phyloP scores from a whole-genome alignment of 1,284 basidiomycete genomes.

The Taiwanofungus camphoratus region DNA sequence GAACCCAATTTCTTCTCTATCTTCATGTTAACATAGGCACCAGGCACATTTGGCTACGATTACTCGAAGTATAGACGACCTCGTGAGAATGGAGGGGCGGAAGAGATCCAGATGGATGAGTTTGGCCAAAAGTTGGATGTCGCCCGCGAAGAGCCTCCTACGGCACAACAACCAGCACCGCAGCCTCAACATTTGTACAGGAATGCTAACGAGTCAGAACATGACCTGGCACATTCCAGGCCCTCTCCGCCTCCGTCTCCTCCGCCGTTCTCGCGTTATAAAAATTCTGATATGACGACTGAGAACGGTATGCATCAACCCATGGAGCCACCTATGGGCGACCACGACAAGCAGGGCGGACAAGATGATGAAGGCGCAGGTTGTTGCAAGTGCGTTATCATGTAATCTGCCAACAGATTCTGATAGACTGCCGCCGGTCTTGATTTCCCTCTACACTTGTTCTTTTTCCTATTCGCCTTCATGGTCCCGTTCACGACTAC shows the following conservation, averaged over 20 bases:
- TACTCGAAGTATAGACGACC: conserved; percentile 55
- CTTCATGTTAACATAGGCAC: conserved; percentile 43
- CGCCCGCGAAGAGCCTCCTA: conserved; percentile 18
- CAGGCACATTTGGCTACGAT: conserved; percentile 77
- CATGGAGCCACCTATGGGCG: conserved; percentile 4
- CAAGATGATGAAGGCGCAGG: conserved; percentile 25
- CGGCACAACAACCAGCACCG: conserved; percentile 29
- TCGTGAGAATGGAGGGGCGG: conserved; percentile 28
- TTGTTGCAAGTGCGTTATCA: conserved; percentile 35
- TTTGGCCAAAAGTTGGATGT: conserved; percentile 39
- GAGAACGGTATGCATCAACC: conserved; percentile 11
- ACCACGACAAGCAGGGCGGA: conserved; percentile 7
- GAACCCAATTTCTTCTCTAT: not conserved
- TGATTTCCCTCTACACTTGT: not conserved
- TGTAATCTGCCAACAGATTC: conserved; percentile 22
- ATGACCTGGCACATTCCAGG: conserved; percentile 14
- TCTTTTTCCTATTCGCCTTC: not conserved
- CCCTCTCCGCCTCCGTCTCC: conserved; percentile 40
- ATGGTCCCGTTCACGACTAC: not conserved
- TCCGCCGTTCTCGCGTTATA: conserved; percentile 55
- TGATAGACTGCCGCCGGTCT: not conserved
- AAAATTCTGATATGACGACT: conserved; percentile 5
- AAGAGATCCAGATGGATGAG: conserved; percentile 59
- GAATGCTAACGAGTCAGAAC: conserved; percentile 3
- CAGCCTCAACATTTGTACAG: conserved; percentile 13